These are phyloP conservation scores for Dothidotthia symphoricarpi DNA, from an alignment of 2,329 filamentous ascomycete genomes.

Conservation along the genomic window DNA sequence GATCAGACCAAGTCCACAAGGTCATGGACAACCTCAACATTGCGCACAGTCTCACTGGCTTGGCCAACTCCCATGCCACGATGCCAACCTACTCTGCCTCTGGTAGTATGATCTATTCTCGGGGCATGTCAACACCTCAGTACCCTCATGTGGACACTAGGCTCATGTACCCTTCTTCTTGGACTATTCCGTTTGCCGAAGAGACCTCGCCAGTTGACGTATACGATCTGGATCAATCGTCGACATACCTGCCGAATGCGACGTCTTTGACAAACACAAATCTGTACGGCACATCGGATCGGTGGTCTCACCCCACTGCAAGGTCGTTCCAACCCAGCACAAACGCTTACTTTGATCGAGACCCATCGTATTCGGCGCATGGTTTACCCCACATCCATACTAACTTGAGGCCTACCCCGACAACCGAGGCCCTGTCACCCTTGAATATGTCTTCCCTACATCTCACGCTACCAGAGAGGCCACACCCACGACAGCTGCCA, in stretches of 20 bases:
- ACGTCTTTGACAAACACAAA: conserved; percentile 10
- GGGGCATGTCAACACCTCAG: conserved; percentile 10
- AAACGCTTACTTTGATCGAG: conserved; percentile 23
- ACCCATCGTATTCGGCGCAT: conserved; percentile 14
- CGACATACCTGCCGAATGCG: conserved; percentile 20
- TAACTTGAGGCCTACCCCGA: conserved; percentile 5
- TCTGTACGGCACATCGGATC: conserved; percentile 16
- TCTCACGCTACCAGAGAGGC: conserved; percentile 26
- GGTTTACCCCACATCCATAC: conserved; percentile 20
- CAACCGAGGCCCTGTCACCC: conserved; percentile 26
- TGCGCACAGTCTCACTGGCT: conserved; percentile 15
- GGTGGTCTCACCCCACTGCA: conserved; percentile 17
- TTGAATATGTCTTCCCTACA: conserved; percentile 35
- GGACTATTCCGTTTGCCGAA: conserved; percentile 28
- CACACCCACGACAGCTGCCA: conserved; percentile 15
- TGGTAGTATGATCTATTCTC: conserved; percentile 14
- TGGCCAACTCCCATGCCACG: conserved; percentile 22
- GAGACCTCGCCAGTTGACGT: conserved; percentile 30
- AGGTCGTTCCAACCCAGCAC: conserved; percentile 12
- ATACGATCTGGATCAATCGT: conserved; percentile 25
- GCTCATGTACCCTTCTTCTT: conserved; percentile 10
- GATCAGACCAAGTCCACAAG: conserved; percentile 28
- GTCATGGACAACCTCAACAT: conserved; percentile 22
- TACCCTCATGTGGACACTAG: conserved; percentile 14
- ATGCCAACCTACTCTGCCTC: conserved; percentile 21